phyloP scores from a whole-genome alignment of 139 green algal genomes.

The Zygnema circumcarinatum region DNA sequence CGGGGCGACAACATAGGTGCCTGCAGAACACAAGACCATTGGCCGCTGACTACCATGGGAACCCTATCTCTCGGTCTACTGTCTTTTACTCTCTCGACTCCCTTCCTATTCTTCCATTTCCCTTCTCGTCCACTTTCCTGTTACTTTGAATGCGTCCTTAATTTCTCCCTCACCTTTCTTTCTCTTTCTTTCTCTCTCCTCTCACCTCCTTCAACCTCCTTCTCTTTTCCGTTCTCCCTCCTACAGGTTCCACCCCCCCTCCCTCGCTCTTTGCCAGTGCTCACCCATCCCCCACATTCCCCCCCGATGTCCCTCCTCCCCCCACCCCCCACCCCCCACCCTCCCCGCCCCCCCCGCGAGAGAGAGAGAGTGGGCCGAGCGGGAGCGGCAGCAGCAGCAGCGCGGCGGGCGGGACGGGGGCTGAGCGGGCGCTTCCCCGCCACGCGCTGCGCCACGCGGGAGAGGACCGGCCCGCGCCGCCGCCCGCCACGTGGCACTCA shows the following conservation, averaged over 20 bases:
- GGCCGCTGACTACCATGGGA: too few relatives aligned
- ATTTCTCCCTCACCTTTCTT: background rate
- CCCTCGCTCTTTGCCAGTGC: background rate
- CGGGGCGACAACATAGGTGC: background rate
- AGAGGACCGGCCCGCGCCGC: too few relatives aligned
- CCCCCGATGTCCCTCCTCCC: background rate
- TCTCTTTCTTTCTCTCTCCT: background rate
- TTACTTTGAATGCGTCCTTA: too few relatives aligned
- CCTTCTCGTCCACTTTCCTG: background rate
- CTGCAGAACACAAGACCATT: background rate
- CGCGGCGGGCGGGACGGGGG: too few relatives aligned
- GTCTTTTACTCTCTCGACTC: background rate
- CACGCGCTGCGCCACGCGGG: too few relatives aligned
- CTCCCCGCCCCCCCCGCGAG: too few relatives aligned
- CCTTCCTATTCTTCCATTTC: background rate
- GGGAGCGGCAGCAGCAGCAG: too few relatives aligned
- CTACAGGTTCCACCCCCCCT: background rate
- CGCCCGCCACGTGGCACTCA: too few relatives aligned
- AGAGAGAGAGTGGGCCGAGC: too few relatives aligned
- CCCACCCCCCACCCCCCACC: background rate
- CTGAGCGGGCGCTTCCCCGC: too few relatives aligned
- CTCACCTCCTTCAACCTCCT: too few relatives aligned
- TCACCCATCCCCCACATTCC: background rate
- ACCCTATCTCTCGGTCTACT: background rate
- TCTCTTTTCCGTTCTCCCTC: background rate